Evolutionary conservation across 495 filamentous ascomycete genomes (phyloP).

Genomic region (Glutinoglossum americanum): DNA sequence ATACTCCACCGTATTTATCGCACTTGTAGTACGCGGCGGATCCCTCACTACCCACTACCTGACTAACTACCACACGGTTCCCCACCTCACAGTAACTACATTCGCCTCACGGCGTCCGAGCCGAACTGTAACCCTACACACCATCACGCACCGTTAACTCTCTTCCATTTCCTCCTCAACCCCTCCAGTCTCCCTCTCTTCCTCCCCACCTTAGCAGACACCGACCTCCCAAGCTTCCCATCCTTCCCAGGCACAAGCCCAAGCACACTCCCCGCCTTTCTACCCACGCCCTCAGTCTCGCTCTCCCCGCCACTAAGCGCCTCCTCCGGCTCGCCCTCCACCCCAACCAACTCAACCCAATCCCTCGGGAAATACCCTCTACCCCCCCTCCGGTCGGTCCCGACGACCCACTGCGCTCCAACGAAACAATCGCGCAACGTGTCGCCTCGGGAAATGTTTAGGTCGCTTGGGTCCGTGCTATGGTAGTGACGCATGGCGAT

Average conservation of each 20-base stretch:
- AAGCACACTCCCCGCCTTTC: neutral
- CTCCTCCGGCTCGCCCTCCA: neutral
- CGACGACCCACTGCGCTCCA: neutral
- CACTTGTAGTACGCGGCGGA: too few species aligned
- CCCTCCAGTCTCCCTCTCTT: neutral
- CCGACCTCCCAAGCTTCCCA: neutral
- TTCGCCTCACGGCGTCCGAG: too few species aligned
- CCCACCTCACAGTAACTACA: too few species aligned
- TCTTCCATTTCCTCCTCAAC: neutral
- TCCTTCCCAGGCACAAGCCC: neutral
- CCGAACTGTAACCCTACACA: too few species aligned
- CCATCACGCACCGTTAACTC: too few species aligned
- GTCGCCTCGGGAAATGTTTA: neutral
- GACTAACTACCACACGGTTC: too few species aligned
- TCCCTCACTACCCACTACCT: too few species aligned
- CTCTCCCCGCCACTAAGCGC: neutral
- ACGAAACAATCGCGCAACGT: neutral
- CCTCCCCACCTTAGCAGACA: neutral
- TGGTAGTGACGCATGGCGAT: neutral
- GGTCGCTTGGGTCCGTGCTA: neutral
- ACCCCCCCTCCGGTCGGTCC: neutral
- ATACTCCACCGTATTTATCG: too few species aligned
- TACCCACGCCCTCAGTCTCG: neutral
- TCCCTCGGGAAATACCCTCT: neutral
- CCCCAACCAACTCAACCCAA: neutral